Evolutionary conservation across 176 grass and related monocot genomes (phyloP), one percentile per base, ranked within the genome.

Genomic region (Calamus simplicifolius): DNA sequence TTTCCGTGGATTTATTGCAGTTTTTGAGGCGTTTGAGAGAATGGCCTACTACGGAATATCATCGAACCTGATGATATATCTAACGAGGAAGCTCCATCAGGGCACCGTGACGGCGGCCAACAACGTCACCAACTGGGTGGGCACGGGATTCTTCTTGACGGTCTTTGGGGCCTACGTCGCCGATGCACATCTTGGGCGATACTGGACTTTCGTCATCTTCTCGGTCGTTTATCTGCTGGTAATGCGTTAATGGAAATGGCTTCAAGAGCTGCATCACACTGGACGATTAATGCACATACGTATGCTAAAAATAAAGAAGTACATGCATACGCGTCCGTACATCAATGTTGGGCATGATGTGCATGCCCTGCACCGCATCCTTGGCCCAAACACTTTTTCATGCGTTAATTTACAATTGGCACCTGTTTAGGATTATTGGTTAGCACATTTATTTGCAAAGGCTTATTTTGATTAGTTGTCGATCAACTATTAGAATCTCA

Each of bases 31-130:
- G 56, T 83, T 83, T 59, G 74, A 68, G 73, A 67, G 74, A 26
- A 78, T 83, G 68, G 80, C 80, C 3, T 83, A 72, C 63, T 77
- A 73, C 26, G 80, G 62, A 17, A 73, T 83, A 23, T 67, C 79
- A 52, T 38, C 80, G 1, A 83, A 83, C 69, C 61, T 83, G 56
- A 54, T 76, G 30, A 70, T 71, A 5, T 83, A 83, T 48, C 28
- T 77, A 4, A 73, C 80, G 15, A 29, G 51, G 3, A 77, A 68
- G 63, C 69, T 77, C 16, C 80, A 78, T 35, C 80, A 83, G 64
- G 80, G 80, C 3, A 82, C 72, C 6, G 73, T 83, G 16, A 69
- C 65, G 60, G 68, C 80, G n/a, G 63, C 80, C 19, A 77, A 77
- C 73, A 82, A 69, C 63, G 65, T 76, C 54, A 82, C 79, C 18